Conservation (phyloP, 2,329 filamentous ascomycete species). For the Botrytis paeoniae region DNA sequence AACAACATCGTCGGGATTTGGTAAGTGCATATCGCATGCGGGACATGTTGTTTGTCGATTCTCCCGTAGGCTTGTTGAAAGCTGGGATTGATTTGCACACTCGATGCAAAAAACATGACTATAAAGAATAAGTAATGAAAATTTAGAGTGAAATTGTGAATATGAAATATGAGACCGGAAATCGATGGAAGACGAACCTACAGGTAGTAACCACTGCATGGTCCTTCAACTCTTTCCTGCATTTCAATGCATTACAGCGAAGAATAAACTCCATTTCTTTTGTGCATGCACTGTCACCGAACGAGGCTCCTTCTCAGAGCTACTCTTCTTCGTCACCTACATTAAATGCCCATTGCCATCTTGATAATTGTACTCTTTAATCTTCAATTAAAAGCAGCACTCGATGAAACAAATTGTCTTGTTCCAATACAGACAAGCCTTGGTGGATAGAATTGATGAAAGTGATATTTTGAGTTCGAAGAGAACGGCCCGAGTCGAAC, state of each 20-base stretch:
- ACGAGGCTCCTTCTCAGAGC: not conserved
- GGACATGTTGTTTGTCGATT: conserved; percentile 62
- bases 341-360: not conserved
- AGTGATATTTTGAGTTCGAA: not conserved
- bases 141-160: not conserved
- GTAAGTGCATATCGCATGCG: conserved; percentile 67
- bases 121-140: conserved; percentile 21
- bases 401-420: not conserved
- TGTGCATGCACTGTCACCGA: not conserved
- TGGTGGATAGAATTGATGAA: not conserved
- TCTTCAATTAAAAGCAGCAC: not conserved
- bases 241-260: conserved; percentile 77
- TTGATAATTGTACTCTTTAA: not conserved
- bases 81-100: conserved; percentile 64
- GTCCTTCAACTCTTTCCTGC: conserved; percentile 64
- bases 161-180: not conserved
- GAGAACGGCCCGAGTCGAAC: not conserved
- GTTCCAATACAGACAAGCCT: not conserved
- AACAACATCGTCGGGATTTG: conserved; percentile 71
- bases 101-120: conserved; percentile 83
- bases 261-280: conserved; percentile 69
- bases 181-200: conserved; percentile 54
- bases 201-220: conserved; percentile 84
- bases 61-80: conserved; percentile 49
- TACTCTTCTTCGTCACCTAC: not conserved